Evolutionary conservation across 805 yeast species (phyloP).

Genomic region (Starmera quercuum): DNA sequence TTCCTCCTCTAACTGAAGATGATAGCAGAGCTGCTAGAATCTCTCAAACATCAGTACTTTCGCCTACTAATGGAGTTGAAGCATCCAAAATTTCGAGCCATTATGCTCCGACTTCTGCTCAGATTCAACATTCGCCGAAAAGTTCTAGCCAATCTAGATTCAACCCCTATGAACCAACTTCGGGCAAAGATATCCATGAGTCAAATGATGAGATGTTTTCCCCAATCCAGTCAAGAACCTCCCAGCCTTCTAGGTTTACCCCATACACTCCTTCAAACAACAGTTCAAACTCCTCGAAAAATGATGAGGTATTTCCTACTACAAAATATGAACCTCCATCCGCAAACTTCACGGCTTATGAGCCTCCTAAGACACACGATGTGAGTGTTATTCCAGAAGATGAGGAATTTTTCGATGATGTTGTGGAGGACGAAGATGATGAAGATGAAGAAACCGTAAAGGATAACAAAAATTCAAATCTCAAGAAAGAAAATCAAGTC

Average conservation of each 20-base stretch:
- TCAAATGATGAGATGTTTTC: neutral
- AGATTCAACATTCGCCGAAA: neutral
- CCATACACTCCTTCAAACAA: conserved; percentile 2
- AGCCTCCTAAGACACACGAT: conserved; percentile 16
- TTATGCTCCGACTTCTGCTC: conserved; percentile 4
- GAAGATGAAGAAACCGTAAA: conserved; percentile 17
- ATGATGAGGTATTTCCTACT: neutral
- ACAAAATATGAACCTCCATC: conserved; percentile 19
- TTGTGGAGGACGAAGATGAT: conserved; percentile 35
- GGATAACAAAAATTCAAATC: conserved; percentile 12
- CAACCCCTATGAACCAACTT: no score
- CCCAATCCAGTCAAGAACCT: neutral
- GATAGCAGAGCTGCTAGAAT: neutral
- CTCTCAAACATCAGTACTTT: neutral
- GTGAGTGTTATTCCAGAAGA: conserved; percentile 17
- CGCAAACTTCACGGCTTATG: conserved; percentile 16
- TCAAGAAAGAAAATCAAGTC: conserved; percentile 17
- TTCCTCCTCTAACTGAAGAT: neutral
- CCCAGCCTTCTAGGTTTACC: conserved; percentile 6
- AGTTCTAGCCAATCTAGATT: conserved; percentile 1
- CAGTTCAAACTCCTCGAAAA: neutral
- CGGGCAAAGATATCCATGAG: no score
- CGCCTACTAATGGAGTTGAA: neutral
- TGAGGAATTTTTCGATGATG: conserved; percentile 42
- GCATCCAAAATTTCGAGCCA: neutral